Evolutionary conservation across 169 alveolate species (phyloP).

Genomic region (Plasmodium gonderi): DNA sequence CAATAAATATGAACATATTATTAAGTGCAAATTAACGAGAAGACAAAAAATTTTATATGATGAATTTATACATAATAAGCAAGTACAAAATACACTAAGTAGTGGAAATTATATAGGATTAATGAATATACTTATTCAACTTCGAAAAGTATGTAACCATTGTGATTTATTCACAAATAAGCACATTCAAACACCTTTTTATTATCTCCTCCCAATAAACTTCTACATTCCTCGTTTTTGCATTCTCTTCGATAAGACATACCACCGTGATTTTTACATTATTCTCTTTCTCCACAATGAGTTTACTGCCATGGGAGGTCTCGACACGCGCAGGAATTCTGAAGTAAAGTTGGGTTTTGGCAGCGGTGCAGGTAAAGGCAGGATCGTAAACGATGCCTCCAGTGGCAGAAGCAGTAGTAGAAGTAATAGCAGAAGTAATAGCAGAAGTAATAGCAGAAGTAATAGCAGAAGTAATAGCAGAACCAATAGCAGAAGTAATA

Average conservation of each 20-base stretch:
- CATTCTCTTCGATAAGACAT: constrained; percentile 17
- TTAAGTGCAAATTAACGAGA: constrained; percentile 93
- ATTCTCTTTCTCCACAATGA: constrained; percentile 28
- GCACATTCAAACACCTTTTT: constrained; percentile 90
- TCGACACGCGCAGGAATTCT: neutral
- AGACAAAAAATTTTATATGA: constrained; percentile 96
- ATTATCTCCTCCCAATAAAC: constrained; percentile 86
- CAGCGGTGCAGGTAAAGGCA: too few species aligned
- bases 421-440: too few species aligned
- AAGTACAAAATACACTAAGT: constrained; percentile 80
- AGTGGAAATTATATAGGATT: constrained; percentile 94
- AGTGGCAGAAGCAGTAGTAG: too few species aligned
- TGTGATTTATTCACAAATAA: constrained; percentile 98
- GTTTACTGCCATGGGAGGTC: constrained; percentile 36
- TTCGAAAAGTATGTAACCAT: constrained; percentile 99
- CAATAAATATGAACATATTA: constrained; percentile 95
- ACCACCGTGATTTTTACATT: constrained; percentile 5
- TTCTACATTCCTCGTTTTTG: constrained; percentile 62
- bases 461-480: too few species aligned
- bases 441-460: too few species aligned
- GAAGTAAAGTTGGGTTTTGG: too few species aligned
- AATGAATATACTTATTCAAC: constrained; percentile 96
- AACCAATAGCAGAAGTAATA: too few species aligned
- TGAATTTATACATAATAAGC: constrained; percentile 93
- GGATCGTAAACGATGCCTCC: too few species aligned